Conservation (phyloP, 371 early-diverging fungal species). For the Mucor saturninus region DNA sequence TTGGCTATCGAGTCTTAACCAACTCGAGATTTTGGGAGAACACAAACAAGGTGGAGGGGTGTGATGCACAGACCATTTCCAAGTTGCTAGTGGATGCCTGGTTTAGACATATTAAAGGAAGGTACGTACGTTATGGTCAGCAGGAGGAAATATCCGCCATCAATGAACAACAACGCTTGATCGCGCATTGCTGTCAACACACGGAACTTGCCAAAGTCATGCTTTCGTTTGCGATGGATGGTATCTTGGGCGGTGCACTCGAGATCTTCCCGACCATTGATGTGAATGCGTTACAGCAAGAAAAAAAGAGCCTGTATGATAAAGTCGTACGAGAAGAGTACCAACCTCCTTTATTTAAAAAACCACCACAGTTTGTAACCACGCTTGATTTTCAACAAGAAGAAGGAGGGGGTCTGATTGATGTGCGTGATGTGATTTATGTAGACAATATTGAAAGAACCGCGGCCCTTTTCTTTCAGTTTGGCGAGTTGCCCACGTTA, state of each 20-base stretch:
- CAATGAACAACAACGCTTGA: slow-evolving; percentile 33
- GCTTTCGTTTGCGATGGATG: slow-evolving; percentile 31
- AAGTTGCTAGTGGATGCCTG: slow-evolving; percentile 44
- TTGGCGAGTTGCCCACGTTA: slow-evolving; percentile 12
- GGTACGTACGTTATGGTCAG: slow-evolving; percentile 29
- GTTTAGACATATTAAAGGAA: slow-evolving; percentile 48
- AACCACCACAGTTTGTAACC: slow-evolving; percentile 45
- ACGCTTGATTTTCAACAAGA: slow-evolving; percentile 24
- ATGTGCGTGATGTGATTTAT: slow-evolving; percentile 39
- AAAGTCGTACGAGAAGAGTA: slow-evolving; percentile 19
- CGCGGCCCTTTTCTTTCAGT: slow-evolving; percentile 36
- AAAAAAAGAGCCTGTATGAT: slow-evolving; percentile 31
- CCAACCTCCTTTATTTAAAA: slow-evolving; percentile 1
- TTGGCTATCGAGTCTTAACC: slow-evolving; percentile 44
- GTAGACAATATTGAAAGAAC: slow-evolving; percentile 46
- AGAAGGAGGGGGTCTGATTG: slow-evolving; percentile 10
- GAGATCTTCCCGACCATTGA: slow-evolving; percentile 44
- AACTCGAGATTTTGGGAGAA: slow-evolving; percentile 44
- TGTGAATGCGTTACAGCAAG: slow-evolving; percentile 29
- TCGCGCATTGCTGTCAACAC: slow-evolving; percentile 38
- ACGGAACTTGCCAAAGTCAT: slow-evolving; percentile 33
- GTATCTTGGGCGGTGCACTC: slow-evolving; percentile 44
- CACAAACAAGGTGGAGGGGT: slow-evolving; percentile 4
- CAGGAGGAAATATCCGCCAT: slow-evolving; percentile 23
- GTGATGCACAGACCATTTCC: slow-evolving; percentile 22